Percentiles rank a stretch among this genome's conserved stretches.
phyloP scores from a whole-genome alignment of 2,329 filamentous ascomycete genomes.

The Penicillium janthinellum region DNA sequence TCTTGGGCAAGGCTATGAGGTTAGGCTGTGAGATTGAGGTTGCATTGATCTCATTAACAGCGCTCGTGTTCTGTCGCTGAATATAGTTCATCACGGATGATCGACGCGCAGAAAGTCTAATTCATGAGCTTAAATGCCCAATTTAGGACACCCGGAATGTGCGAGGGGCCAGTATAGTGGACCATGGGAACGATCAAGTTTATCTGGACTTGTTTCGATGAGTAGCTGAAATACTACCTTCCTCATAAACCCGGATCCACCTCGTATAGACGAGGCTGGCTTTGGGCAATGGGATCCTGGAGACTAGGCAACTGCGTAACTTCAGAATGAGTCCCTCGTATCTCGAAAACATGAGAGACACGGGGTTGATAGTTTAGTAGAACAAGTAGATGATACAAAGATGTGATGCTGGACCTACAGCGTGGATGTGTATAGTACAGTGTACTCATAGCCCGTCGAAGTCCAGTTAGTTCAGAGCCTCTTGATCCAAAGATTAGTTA shows the following conservation, averaged over 20 bases:
- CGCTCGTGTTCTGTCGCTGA: not conserved
- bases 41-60: not conserved
- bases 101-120: not conserved
- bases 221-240: not conserved
- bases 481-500: no score
- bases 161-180: not conserved
- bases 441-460: no score
- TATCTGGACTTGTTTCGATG: not conserved
- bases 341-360: no score
- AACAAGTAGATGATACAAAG: no score
- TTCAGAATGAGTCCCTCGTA: no score
- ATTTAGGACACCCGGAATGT: not conserved
- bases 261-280: not conserved
- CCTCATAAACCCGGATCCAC: not conserved
- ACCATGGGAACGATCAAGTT: not conserved
- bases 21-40: not conserved
- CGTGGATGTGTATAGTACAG: no score
- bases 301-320: not conserved
- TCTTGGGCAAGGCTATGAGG: not conserved
- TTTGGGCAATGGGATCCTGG: not conserved
- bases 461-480: no score
- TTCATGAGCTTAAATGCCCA: not conserved
- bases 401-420: no score
- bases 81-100: not conserved
- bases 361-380: no score